Evolutionary conservation across 805 yeast genomes (phyloP).

Genomic region (Candida coquimbonensis): DNA sequence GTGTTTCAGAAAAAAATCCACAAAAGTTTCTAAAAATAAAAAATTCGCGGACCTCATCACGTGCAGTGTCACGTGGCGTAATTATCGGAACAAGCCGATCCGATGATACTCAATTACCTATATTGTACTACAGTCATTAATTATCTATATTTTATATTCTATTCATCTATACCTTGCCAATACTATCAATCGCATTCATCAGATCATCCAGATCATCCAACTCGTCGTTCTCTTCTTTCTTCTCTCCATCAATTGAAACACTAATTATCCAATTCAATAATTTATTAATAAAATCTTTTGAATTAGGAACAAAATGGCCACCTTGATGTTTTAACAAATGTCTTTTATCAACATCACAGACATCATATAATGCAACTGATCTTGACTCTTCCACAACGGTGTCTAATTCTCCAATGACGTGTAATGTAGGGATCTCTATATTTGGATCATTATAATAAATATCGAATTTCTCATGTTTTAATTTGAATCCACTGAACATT

Average conservation of each 20-base stretch:
- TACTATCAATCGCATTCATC: slow-evolving; percentile 31
- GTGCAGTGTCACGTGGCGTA: no score
- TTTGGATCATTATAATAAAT: slow-evolving; percentile 9
- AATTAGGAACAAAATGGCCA: slow-evolving; percentile 93
- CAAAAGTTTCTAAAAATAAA: no score
- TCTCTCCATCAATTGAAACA: neutral
- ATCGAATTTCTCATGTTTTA: slow-evolving; percentile 24
- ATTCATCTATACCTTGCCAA: slow-evolving; percentile 25
- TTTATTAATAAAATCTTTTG: slow-evolving; percentile 37
- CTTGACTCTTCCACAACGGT: slow-evolving; percentile 77
- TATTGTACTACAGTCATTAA: neutral
- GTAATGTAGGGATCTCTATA: slow-evolving; percentile 42
- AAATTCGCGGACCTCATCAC: no score
- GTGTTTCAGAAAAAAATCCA: no score
- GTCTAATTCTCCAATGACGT: slow-evolving; percentile 81
- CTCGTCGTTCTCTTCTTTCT: neutral
- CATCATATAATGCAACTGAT: slow-evolving; percentile 47
- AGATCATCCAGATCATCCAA: slow-evolving; percentile 27
- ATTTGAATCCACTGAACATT: slow-evolving; percentile 59
- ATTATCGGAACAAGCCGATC: no score
- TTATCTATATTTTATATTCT: neutral
- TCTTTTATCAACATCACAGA: slow-evolving; percentile 36
- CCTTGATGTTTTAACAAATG: slow-evolving; percentile 76
- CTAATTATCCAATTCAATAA: slow-evolving; percentile 28
- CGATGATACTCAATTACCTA: no score